Evolutionary conservation across 2,329 filamentous ascomycete species (phyloP).

Genomic region (Monosporascus sp.): DNA sequence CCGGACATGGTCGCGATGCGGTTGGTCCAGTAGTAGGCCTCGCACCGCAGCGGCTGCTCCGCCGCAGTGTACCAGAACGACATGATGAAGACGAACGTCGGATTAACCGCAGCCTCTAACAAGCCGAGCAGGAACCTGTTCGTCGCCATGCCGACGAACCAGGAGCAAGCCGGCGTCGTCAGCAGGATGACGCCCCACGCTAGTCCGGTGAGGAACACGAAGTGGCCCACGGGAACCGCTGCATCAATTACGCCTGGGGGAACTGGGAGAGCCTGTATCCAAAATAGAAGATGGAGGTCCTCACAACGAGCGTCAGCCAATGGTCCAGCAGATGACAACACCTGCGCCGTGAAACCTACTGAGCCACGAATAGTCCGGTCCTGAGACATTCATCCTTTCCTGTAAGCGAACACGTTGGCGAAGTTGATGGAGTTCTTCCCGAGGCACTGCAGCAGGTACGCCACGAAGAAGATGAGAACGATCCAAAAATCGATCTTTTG

Average conservation of each 20-base stretch:
- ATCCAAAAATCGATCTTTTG: constrained; percentile 27
- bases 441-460: constrained; percentile 29
- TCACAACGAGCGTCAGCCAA: constrained; percentile 31
- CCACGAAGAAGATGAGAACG: constrained; percentile 25
- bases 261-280: constrained; percentile 43
- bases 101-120: constrained; percentile 52
- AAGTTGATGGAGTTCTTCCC: constrained; percentile 44
- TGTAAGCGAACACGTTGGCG: constrained; percentile 42
- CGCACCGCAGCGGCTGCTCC: constrained; percentile 47
- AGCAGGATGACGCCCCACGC: constrained; percentile 45
- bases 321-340: too few relatives aligned
- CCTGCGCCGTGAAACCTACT: constrained; percentile 25
- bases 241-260: constrained; percentile 40
- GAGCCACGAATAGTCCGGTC: constrained; percentile 48
- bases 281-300: constrained; percentile 48
- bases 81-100: constrained; percentile 36
- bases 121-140: constrained; percentile 53
- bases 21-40: constrained; percentile 53
- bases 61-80: constrained; percentile 33
- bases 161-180: constrained; percentile 45
- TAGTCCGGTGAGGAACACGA: constrained; percentile 37
- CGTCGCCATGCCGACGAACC: constrained; percentile 49
- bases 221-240: constrained; percentile 42
- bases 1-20: constrained; percentile 58
- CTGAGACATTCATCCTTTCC: constrained; percentile 39